Percentiles rank a stretch among this genome's conserved stretches.
phyloP scores from a whole-genome alignment of 2,329 filamentous ascomycete species.

The Sporothrix globosa region DNA sequence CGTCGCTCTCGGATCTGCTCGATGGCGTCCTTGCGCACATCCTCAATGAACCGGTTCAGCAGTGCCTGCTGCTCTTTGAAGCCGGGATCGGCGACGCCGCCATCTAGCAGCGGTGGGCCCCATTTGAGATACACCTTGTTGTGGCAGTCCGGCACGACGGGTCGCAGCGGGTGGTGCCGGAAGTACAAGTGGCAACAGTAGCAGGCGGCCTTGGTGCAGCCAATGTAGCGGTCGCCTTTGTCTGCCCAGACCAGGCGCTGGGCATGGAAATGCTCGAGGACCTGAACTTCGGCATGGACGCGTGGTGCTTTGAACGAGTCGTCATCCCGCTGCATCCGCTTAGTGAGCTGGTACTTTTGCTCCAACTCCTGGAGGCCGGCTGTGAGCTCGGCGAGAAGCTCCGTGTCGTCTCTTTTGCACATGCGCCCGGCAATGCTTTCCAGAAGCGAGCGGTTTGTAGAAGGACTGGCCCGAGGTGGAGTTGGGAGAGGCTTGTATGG shows the following conservation, averaged over 20 bases:
- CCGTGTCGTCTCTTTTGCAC: neutral
- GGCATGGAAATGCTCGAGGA: constrained; percentile 52
- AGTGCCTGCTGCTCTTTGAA: constrained; percentile 10
- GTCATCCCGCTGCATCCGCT: too few relatives aligned
- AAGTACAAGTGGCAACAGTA: constrained; percentile 55
- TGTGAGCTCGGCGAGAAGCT: neutral
- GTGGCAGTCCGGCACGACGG: constrained; percentile 45
- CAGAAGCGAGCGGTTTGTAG: neutral
- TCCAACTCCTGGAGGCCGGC: neutral
- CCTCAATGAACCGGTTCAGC: constrained; percentile 27
- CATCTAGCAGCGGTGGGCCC: constrained; percentile 40
- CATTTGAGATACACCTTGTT: constrained; percentile 49
- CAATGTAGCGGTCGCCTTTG: constrained; percentile 50
- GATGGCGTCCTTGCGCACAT: constrained; percentile 28
- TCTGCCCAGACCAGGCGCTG: constrained; percentile 43
- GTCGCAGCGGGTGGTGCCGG: constrained; percentile 44
- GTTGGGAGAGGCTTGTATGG: neutral
- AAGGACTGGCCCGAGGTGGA: constrained; percentile 26
- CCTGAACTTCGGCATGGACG: constrained; percentile 53
- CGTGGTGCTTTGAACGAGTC: constrained; percentile 32
- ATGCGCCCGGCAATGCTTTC: neutral
- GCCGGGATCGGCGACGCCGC: neutral
- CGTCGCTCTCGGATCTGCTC: constrained; percentile 23
- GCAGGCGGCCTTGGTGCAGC: constrained; percentile 57
- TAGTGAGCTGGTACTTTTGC: constrained; percentile 23